These are phyloP conservation scores for Ganoderma boninense DNA, from an alignment of 1,284 basidiomycete species.

Conservation along the genomic window DNA sequence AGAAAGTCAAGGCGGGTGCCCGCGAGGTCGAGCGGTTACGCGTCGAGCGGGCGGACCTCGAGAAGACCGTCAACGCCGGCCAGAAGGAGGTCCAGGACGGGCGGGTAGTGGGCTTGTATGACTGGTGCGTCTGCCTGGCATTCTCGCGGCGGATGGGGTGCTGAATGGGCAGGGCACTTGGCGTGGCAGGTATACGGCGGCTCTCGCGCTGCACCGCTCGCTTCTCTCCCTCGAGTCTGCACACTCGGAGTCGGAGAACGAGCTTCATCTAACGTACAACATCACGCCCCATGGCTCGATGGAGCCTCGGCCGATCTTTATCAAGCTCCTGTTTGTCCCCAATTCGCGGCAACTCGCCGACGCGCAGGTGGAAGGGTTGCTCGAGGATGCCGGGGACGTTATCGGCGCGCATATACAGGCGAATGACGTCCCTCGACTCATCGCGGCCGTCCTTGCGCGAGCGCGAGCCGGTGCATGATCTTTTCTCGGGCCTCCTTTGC, in stretches of 20 bases:
- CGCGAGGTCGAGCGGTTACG: conserved; percentile 71
- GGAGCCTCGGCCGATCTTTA: conserved; percentile 46
- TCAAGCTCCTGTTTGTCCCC: conserved; percentile 72
- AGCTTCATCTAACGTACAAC: conserved; percentile 74
- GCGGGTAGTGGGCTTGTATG: conserved; percentile 67
- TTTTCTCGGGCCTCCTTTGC: not conserved
- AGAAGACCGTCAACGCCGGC: conserved; percentile 69
- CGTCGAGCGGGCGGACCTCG: conserved; percentile 71
- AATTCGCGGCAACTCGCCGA: conserved; percentile 70
- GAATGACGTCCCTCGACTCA: conserved; percentile 76
- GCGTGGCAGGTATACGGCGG: conserved; percentile 69
- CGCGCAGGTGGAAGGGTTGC: conserved; percentile 60
- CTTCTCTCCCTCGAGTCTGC: conserved; percentile 68
- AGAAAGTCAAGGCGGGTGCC: conserved; percentile 62
- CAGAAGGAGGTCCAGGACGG: conserved; percentile 73
- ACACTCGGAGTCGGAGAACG: conserved; percentile 72
- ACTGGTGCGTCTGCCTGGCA: conserved; percentile 58
- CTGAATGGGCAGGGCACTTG: not conserved
- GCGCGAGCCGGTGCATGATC: conserved; percentile 40
- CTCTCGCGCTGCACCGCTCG: conserved; percentile 68
- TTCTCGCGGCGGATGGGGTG: not conserved
- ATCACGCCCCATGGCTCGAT: conserved; percentile 41
- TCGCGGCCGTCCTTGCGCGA: conserved; percentile 68
- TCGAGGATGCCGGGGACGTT: conserved; percentile 65
- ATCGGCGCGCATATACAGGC: conserved; percentile 69